These are phyloP conservation scores for Paramecium caudatum DNA, from an alignment of 73 alveolate species.

Conservation along the genomic window DNA sequence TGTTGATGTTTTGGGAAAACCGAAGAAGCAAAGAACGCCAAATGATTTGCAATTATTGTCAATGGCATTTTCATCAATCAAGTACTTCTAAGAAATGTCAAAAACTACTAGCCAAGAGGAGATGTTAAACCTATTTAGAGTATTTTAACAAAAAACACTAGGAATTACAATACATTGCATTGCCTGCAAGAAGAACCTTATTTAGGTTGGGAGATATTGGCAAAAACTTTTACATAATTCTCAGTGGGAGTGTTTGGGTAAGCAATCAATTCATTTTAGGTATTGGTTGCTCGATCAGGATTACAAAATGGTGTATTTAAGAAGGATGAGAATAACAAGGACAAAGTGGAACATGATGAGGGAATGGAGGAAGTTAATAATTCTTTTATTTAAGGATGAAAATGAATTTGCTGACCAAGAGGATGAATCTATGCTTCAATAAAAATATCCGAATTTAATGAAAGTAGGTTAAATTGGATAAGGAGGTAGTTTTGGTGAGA, in stretches of 20 bases:
- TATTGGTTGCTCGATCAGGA: constrained; percentile 49
- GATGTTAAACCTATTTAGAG: constrained; percentile 37
- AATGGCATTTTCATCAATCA: constrained; percentile 34
- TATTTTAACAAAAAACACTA: background rate
- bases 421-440: constrained; percentile 32
- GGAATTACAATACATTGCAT: constrained; percentile 23
- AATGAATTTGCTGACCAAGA: background rate
- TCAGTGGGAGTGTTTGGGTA: constrained; percentile 66
- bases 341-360: constrained; percentile 16
- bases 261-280: background rate
- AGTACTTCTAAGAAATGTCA: background rate
- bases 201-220: constrained; percentile 64
- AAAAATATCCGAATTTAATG: constrained; percentile 56
- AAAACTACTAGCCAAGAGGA: constrained; percentile 36
- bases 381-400: constrained; percentile 12
- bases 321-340: background rate
- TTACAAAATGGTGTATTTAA: background rate
- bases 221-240: constrained; percentile 51
- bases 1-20: constrained; percentile 27
- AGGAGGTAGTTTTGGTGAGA: constrained; percentile 69
- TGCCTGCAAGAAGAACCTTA: constrained; percentile 65
- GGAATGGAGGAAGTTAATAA: background rate
- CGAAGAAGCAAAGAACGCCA: constrained; percentile 1
- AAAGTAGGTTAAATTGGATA: constrained; percentile 33
- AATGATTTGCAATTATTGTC: constrained; percentile 30